Evolutionary conservation across 257 asterid species (phyloP).

Genomic region (Paulownia fortunei): DNA sequence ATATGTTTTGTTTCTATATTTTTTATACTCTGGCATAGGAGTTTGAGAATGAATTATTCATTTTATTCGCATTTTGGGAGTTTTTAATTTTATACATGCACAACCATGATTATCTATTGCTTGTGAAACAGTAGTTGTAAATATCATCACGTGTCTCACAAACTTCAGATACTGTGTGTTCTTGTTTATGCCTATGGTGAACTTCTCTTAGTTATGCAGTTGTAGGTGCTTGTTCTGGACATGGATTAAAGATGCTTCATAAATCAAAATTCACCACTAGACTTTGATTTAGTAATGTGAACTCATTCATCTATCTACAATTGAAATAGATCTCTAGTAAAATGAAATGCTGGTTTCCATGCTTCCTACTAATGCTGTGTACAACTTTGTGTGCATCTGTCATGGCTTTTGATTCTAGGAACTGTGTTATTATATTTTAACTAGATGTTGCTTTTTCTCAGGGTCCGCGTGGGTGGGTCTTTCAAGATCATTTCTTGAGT

Average conservation of each 20-base stretch:
- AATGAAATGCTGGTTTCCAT: neutral
- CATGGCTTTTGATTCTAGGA: neutral
- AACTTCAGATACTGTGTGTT: neutral
- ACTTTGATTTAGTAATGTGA: neutral
- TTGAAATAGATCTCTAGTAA: neutral
- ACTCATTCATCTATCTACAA: neutral
- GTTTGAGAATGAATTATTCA: neutral
- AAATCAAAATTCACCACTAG: neutral
- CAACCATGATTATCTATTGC: neutral
- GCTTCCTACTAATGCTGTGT: neutral
- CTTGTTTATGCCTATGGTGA: neutral
- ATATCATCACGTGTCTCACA: neutral
- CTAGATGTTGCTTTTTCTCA: conserved; percentile 31
- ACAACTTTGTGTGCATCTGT: too few relatives aligned
- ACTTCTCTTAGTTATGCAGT: neutral
- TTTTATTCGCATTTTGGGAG: neutral
- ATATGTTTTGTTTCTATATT: neutral
- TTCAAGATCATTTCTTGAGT: conserved; percentile 83
- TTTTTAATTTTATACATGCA: neutral
- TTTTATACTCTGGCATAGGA: neutral
- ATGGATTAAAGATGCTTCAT: neutral
- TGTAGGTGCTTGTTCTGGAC: neutral
- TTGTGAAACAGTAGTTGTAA: neutral
- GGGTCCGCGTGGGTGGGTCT: conserved; percentile 87
- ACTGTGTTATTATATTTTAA: neutral